These are phyloP conservation scores for Diaporthe citrichinensis DNA, from an alignment of 2,329 filamentous ascomycete genomes.

Conservation along the genomic window DNA sequence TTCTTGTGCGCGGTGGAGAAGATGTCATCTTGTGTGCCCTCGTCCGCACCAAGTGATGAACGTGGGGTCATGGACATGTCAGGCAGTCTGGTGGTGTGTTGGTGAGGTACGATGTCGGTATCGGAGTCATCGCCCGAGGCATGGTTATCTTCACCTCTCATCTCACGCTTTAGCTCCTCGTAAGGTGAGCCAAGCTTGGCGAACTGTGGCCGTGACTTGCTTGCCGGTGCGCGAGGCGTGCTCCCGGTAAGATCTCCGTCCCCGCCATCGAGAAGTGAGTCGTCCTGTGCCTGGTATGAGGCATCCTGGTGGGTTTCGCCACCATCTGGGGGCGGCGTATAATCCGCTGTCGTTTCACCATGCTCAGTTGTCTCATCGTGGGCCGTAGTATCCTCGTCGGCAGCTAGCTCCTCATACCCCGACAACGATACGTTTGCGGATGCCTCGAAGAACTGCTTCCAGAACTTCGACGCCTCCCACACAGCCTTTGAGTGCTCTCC, in stretches of 20 bases:
- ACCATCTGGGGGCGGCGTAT: slow-evolving; percentile 47
- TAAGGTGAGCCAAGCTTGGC: slow-evolving; percentile 83
- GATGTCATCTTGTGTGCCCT: slow-evolving; percentile 44
- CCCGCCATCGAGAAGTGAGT: slow-evolving; percentile 76
- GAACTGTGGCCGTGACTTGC: slow-evolving; percentile 65
- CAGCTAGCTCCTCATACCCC: slow-evolving; percentile 88
- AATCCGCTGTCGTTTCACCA: slow-evolving; percentile 62
- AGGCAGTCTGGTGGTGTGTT: slow-evolving; percentile 69
- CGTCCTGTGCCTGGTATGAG: slow-evolving; percentile 60
- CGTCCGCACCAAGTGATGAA: slow-evolving; percentile 65
- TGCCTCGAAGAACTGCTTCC: slow-evolving; percentile 99
- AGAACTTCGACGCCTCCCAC: slow-evolving; percentile 99
- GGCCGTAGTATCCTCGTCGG: slow-evolving; percentile 70
- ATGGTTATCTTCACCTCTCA: slow-evolving; percentile 59
- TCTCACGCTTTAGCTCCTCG: slow-evolving; percentile 78
- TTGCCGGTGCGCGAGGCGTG: slow-evolving; percentile 74
- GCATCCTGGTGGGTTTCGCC: slow-evolving; percentile 49
- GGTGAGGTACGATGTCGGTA: slow-evolving; percentile 64
- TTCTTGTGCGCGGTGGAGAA: slow-evolving; percentile 51
- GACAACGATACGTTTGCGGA: slow-evolving; percentile 97
- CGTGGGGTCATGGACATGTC: slow-evolving; percentile 76
- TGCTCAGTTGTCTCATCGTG: slow-evolving; percentile 67
- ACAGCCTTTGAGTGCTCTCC: slow-evolving; percentile 93
- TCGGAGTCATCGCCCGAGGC: slow-evolving; percentile 50
- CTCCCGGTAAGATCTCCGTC: slow-evolving; percentile 74